Base-by-base conservation (phyloP, 2,329 filamentous ascomycete genomes). In the Monosporascus sp. region DNA sequence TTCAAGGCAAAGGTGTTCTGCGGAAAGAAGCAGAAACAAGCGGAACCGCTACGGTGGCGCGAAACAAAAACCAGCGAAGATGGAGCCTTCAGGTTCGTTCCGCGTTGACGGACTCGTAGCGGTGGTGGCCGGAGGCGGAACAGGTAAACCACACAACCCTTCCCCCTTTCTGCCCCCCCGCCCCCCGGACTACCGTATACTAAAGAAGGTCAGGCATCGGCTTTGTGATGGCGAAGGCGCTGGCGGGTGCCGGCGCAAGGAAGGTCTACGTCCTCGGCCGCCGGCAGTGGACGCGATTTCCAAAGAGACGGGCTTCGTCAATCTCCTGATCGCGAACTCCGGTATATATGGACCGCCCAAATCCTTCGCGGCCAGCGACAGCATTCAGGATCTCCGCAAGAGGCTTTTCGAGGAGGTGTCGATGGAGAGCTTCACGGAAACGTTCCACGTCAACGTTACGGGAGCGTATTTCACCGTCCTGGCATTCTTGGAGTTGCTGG, bases 401-500 rank as follows among this genome's bases (percentile, higher is more conserved):
- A 38, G n/a, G 82, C 0, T 87, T 81, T 55, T 56, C 39, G 17
- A 48, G 45, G 38, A 48, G 39, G 51, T 50, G 49, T 72, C 79
- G 57, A 73, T 80, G 53, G 77, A 82, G 37, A 75, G 77, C 25
- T 87, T 85, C 80, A 78, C 77, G 37, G 66, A 77, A 27, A 79
- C 79, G 0, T 81, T 81, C 67, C 74, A 77, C 46, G 80, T 81
- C 14, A 88, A 90, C 61, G 79, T 85, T 8, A 81, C 85, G 0
- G 79, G 80, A 11, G 78, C 86, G 0, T 88, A 83, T 67, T 88
- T 87, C 70, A 85, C 80, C 44, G 85, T 85, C 7, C 75, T 83
- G 0, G 86, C 85, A 0, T 87, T 90, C 60, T 70, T 91, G 1
- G 84, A 85, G 6, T 73, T 90, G 3, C 74, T 90, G 1, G 80